These are phyloP conservation scores for Irpex sp. DNA, from an alignment of 1,284 basidiomycete species.

Conservation along the genomic window DNA sequence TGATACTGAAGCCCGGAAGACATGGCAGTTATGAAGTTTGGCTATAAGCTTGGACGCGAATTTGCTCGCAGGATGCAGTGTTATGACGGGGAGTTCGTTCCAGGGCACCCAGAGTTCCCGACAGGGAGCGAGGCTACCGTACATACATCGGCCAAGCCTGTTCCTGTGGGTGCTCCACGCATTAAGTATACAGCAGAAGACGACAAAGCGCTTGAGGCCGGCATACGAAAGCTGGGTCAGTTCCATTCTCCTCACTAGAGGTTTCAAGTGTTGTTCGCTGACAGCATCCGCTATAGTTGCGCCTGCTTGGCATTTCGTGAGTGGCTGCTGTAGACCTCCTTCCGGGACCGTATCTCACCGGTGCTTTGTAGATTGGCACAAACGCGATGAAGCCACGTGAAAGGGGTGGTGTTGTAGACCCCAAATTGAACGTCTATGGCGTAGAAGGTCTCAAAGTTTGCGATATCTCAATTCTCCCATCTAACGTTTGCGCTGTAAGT, in stretches of 20 bases:
- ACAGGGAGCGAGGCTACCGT: slow-evolving; percentile 14
- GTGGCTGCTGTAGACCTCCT: not conserved
- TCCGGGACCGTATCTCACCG: not conserved
- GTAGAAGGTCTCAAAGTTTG: slow-evolving; percentile 62
- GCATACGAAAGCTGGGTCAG: slow-evolving; percentile 34
- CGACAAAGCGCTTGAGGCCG: slow-evolving; percentile 61
- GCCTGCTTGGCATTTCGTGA: slow-evolving; percentile 26
- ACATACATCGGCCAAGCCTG: slow-evolving; percentile 8
- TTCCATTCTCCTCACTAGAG: not conserved
- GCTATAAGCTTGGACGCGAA: slow-evolving; percentile 33
- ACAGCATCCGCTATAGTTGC: slow-evolving; percentile 8
- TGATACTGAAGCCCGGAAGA: slow-evolving; percentile 17
- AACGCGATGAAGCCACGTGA: slow-evolving; percentile 69
- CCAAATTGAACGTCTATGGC: slow-evolving; percentile 66
- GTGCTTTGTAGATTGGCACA: slow-evolving; percentile 18
- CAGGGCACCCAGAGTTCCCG: slow-evolving; percentile 28
- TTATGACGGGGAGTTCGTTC: slow-evolving; percentile 31
- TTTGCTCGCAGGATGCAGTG: slow-evolving; percentile 30
- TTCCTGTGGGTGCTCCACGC: slow-evolving; percentile 27
- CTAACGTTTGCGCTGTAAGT: slow-evolving; percentile 30
- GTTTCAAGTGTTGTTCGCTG: not conserved
- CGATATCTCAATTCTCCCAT: slow-evolving; percentile 61
- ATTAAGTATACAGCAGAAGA: slow-evolving; percentile 59
- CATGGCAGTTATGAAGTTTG: slow-evolving; percentile 38
- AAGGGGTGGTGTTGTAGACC: slow-evolving; percentile 72